Evolutionary conservation across 805 yeast genomes (phyloP), one percentile per base, ranked within the genome.

Genomic region (Myxozyma neotropica): DNA sequence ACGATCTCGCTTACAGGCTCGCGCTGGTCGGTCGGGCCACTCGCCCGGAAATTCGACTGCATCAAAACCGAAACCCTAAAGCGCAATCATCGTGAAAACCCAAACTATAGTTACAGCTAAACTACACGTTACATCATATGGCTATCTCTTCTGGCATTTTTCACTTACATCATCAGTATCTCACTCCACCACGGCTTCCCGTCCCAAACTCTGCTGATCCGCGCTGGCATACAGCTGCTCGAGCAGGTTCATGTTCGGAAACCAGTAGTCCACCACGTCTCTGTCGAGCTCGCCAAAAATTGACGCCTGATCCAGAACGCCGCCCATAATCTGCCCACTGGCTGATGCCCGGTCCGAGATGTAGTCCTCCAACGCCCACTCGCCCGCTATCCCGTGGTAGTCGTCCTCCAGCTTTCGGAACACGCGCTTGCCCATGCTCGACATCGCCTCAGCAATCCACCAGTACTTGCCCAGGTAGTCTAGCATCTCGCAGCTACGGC

Each of bases 191-290:
- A n/a, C n/a, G n/a, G n/a, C 5, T 13, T 43, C 15, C 10, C 7
- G 12, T 13, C 43, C 43, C 10, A 38, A 17, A 15, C 4, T 13
- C 10, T 21, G 36, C 46, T 38, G 17, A 24, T 53, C 54, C 12
- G 45, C 50, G 15, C 21, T 24, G 12, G 52, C 43, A 39, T 45
- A 31, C 36, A 59, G 29, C 38, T 54, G 48, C 21, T 57, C 64
- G 35, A 60, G 24, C 46, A 39, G 23, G 19, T 42, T 40, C 55
- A 60, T 60, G 21, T 50, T 52, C 27, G 69, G 67, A 46, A 68
- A 65, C 70, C 70, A 67, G 36, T 50, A 65, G 52, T 67, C 69
- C 33, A 63, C 64, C 19, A 55, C 66, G 27, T 61, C 61, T 26
- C 59, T 55, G 38, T 68, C 70, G 33, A 65, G 33, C 40, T 67